These are phyloP conservation scores for sorghum (Sorghum bicolor) DNA, from an alignment of 176 grass and related monocot genomes.

Conservation along the genomic window DNA sequence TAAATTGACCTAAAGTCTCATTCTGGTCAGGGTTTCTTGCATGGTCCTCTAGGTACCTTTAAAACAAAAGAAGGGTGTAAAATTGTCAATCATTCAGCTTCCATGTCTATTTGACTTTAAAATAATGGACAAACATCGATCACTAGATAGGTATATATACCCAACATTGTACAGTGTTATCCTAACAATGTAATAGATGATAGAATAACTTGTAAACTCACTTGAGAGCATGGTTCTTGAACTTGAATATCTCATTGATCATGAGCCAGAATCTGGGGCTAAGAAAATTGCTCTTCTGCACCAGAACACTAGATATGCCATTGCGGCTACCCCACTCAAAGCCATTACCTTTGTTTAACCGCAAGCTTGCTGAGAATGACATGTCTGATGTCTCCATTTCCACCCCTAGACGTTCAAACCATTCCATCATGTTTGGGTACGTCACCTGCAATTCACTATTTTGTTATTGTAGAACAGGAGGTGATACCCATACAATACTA, in stretches of 20 bases:
- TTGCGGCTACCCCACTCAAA: slow-evolving; percentile 81
- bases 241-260: slow-evolving; percentile 61
- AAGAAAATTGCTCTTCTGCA: slow-evolving; percentile 59
- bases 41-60: slow-evolving; percentile 65
- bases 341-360: slow-evolving; percentile 18
- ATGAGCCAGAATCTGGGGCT: slow-evolving; percentile 70
- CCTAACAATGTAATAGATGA: background rate
- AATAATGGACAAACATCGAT: background rate
- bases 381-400: slow-evolving; percentile 78
- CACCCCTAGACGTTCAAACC: slow-evolving; percentile 62
- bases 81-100: background rate
- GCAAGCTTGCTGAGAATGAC: slow-evolving; percentile 71
- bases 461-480: background rate
- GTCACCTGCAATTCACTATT: slow-evolving; percentile 49
- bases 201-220: background rate
- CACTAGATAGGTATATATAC: background rate
- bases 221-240: slow-evolving; percentile 60
- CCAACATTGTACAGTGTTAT: background rate
- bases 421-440: slow-evolving; percentile 75
- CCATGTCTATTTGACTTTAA: background rate
- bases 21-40: slow-evolving; percentile 49
- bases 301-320: slow-evolving; percentile 57
- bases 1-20: slow-evolving; percentile 75
- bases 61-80: background rate
- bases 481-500: too few species aligned